Evolutionary conservation across 1,284 basidiomycete genomes (phyloP), one percentile per base, ranked within the genome.

Genomic region (Trametes versicolor): DNA sequence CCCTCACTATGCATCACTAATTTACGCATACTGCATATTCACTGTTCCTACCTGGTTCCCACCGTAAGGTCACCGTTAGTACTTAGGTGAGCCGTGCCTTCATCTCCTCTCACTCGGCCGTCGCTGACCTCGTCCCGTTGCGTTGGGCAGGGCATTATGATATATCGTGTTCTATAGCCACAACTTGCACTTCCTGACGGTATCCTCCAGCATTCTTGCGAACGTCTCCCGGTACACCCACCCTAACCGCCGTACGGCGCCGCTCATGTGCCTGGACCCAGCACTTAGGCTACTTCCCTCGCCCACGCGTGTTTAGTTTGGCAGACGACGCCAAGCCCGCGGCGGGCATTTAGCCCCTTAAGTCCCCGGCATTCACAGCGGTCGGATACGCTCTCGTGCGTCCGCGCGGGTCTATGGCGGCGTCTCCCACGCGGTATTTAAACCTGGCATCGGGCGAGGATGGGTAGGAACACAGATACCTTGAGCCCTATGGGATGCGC

Each of bases 21-120:
- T 50, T 37, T 53, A 60, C 58, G 10, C 21, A 51, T 53, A 60
- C 59, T 48, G 32, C 59, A 60, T 54, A 60, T 54, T 47, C 12
- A 25, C 19, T 25, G 27, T n/a, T 53, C 29, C 29, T 8, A 32
- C 8, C 4, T 32, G 29, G 29, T 32, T 53, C 13, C 45, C 41
- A 45, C 36, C 21, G 17, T 25, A 48, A 56, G 32, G 36, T n/a
- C 5, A 45, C 12, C 7, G 23, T n/a, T 43, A 29, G 9, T 41
- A 19, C 13, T 9, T 19, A 45, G 39, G 54, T 56, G 41, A 56
- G 54, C n/a, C 37, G 37, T 39, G n/a, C 12, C n/a, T 17, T 13
- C 23, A 8, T 12, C 39, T 13, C 48, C 12, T 19, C 23, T 8
- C 32, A 19, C 8, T n/a, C 34, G 34, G 21, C 12, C n/a, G 23